Base-by-base conservation (phyloP, 1,284 basidiomycete genomes). In the Austroboletus rostrupii region DNA sequence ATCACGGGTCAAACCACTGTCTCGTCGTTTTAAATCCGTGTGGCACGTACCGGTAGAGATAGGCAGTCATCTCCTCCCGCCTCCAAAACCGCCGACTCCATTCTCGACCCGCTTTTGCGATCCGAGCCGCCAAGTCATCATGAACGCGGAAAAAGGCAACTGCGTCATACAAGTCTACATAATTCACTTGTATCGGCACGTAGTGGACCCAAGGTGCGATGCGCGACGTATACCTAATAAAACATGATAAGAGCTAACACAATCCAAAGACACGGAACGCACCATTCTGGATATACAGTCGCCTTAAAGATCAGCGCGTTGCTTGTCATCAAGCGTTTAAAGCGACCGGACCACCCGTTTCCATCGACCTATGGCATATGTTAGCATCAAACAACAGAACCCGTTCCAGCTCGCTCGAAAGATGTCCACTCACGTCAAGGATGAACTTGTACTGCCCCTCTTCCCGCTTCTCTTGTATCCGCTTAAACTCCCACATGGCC, bases 291-390 rank as follows among this genome's bases (percentile, higher is more conserved):
- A 56, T 82, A 85, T 32, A 80, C 71, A 0, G 81, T 85, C 6
- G 77, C 68, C 61, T 85, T 86, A 62, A 86, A 78, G 9, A 87
- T 68, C 32, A 85, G 67, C 3, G 83, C 74, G 46, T 83, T 82
- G 21, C 78, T 76, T 21, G 78, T 77, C 56, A 88, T 78, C 10
- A 87, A 70, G 0, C 82, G 70, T 55, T 84, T 83, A 66, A 87
- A 87, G 1, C 85, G 76, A 29, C 80, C 76, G 10, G 79, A 83
- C 84, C 85, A 87, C 1, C 80, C 84, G 56, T 87, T 84, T 3
- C 85, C 85, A 56, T 87, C 81, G 13, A 80, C 66, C 79, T 81
- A 32, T 20, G 11, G 50, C 10, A 14, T 5, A 17, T 31, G 5
- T 2, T 4, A 14, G 5, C 35, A 46, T 40, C 6, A 36, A n/a